These are phyloP conservation scores for Gynostemma pentaphyllum DNA, from an alignment of 306 rosid species.

Conservation along the genomic window DNA sequence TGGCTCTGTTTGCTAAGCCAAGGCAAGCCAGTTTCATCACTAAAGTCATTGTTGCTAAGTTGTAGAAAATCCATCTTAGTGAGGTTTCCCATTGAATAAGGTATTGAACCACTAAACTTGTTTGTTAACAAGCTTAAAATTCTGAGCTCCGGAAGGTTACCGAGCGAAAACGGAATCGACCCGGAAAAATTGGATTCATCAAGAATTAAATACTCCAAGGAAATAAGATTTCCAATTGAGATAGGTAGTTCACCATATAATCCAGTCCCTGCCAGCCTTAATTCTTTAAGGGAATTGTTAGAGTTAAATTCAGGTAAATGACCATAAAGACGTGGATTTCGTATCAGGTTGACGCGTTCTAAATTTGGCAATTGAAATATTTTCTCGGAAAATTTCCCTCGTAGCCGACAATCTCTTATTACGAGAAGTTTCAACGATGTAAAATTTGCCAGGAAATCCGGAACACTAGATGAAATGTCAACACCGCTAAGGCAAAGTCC, in stretches of 20 bases:
- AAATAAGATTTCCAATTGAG: slow-evolving; percentile 4
- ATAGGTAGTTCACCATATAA: slow-evolving; percentile 8
- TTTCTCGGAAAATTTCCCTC: slow-evolving; percentile 23
- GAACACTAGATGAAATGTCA: background rate
- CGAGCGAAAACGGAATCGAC: background rate
- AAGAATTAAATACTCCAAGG: background rate
- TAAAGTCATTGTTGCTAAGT: background rate
- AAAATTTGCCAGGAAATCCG: too few relatives aligned
- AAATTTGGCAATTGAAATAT: slow-evolving; percentile 23
- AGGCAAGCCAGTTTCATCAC: background rate
- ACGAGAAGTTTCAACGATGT: background rate
- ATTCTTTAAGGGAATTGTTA: too few relatives aligned
- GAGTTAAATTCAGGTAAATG: too few relatives aligned
- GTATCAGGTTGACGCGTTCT: background rate
- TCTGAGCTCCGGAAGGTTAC: slow-evolving; percentile 4
- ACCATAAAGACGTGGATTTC: too few relatives aligned
- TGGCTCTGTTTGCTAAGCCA: slow-evolving; percentile 12
- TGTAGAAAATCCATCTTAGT: background rate
- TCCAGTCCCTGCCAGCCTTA: background rate
- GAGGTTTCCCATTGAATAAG: slow-evolving; percentile 11
- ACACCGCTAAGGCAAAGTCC: background rate
- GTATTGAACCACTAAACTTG: background rate
- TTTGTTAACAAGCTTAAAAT: background rate
- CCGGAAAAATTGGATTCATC: background rate
- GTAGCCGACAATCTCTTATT: background rate